Evolutionary conservation across 2,329 filamentous ascomycete species (phyloP), one percentile per base, ranked within the genome.

Genomic region (Blastomyces gilchristii): DNA sequence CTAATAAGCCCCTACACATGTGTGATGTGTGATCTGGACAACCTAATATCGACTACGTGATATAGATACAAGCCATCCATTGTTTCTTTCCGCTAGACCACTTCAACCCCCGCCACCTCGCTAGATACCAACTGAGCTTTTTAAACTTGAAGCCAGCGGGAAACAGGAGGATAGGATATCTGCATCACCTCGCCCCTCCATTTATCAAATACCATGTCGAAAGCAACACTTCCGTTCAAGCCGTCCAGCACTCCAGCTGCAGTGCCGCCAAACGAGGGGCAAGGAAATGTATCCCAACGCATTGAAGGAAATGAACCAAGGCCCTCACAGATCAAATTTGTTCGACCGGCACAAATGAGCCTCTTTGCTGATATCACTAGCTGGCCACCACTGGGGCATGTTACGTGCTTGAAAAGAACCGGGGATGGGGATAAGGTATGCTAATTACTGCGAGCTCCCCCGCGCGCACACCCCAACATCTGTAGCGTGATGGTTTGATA

Each of bases 381-480:
- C 64, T 87, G 85, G 69, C 92, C 92, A 14, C 85, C 90, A 0
- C 75, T 96, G 60, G 90, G 87, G 1, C 89, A 92, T 71, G 82
- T 89, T 31, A 91, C 90, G 1, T 80, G 83, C 58, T 71, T 89
- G 25, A 74, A 78, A 34, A 71, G 75, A 63, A 70, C 75, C 25
- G 22, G 61, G 31, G 28, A 63, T 39, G 60, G 49, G 39, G 62
- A 58, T 52, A 63, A 62, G 53, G 39, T 61, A 34, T 28, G 39
- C 67, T 64, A 3, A 64, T 65, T 37, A 49, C 41, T 49, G 25
- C 6, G 8, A 57, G 11, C 14, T 41, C 3, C n/a, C n/a, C 54
- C 34, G 31, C 28, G 16, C 11, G 2, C 7, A 1, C 52, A 8
- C 12, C 31, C 52, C 14, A 14, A 18, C 28, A 3, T 54, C 52